A percentile compares a stretch with the other conserved stretches of the same genome.
Conservation (phyloP, 305 asterid species). For the Lippia alba region DNA sequence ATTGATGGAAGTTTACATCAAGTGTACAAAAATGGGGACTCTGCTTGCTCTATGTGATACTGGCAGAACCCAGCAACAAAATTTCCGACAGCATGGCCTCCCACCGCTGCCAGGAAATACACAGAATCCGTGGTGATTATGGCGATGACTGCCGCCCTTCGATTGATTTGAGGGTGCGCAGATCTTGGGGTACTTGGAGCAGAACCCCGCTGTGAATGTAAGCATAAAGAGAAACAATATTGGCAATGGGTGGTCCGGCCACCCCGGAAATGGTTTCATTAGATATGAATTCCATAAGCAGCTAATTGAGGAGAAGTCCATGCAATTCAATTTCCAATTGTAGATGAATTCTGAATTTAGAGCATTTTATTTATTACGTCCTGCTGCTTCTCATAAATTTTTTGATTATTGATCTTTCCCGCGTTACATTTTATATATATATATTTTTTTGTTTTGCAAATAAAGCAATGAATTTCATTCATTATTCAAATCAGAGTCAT, state of each 20-base stretch:
- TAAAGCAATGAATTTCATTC: too few species aligned
- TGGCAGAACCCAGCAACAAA: slow-evolving; percentile 43
- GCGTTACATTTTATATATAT: too few species aligned
- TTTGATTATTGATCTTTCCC: too few species aligned
- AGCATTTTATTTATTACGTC: not conserved
- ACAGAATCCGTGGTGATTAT: slow-evolving; percentile 59
- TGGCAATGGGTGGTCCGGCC: slow-evolving; percentile 48
- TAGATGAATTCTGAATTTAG: not conserved
- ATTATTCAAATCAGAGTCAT: too few species aligned
- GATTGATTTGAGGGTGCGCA: slow-evolving; percentile 24
- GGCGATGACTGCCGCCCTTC: slow-evolving; percentile 46
- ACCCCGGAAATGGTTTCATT: slow-evolving; percentile 56
- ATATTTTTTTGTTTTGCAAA: too few species aligned
- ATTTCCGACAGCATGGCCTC: slow-evolving; percentile 59
- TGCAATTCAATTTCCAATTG: not conserved
- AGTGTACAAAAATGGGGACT: slow-evolving; percentile 20
- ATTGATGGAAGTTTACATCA: not conserved
- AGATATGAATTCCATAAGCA: slow-evolving; percentile 57
- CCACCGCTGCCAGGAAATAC: slow-evolving; percentile 56
- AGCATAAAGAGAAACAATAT: slow-evolving; percentile 55
- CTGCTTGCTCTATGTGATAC: slow-evolving; percentile 41
- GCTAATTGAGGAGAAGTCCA: slow-evolving; percentile 31
- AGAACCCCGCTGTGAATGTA: slow-evolving; percentile 59
- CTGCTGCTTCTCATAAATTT: not conserved
- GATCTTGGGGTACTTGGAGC: slow-evolving; percentile 44